phyloP scores from a whole-genome alignment of 805 yeast genomes.

The Ogataea methanolica region DNA sequence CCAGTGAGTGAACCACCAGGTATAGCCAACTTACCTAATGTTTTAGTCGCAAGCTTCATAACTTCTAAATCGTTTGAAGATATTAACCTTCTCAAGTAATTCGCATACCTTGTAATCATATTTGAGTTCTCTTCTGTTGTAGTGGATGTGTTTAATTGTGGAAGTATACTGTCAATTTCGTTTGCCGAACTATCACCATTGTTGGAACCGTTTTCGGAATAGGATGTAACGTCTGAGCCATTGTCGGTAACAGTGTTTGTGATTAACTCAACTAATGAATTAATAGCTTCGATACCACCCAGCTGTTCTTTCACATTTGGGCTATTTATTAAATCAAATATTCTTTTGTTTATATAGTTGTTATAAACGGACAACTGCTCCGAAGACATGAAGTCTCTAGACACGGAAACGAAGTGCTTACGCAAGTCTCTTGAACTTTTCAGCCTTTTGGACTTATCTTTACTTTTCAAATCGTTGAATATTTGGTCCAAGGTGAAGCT shows the following conservation, averaged over 20 bases:
- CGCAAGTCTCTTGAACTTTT: slow-evolving; percentile 69
- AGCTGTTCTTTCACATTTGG: slow-evolving; percentile 66
- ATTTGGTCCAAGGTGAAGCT: slow-evolving; percentile 50
- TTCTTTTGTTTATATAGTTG: slow-evolving; percentile 80
- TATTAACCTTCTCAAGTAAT: slow-evolving; percentile 73
- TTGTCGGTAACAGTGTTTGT: slow-evolving; percentile 44
- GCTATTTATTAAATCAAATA: slow-evolving; percentile 79
- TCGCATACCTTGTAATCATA: slow-evolving; percentile 87
- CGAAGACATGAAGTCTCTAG: slow-evolving; percentile 68
- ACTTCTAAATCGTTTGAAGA: slow-evolving; percentile 80
- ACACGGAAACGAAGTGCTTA: slow-evolving; percentile 62
- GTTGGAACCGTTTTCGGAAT: not conserved
- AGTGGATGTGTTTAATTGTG: slow-evolving; percentile 31
- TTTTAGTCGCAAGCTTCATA: slow-evolving; percentile 80
- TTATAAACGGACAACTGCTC: slow-evolving; percentile 80
- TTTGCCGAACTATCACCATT: too few relatives aligned
- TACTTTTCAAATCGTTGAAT: slow-evolving; percentile 43
- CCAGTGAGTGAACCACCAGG: slow-evolving; percentile 89
- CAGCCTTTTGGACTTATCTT: slow-evolving; percentile 37
- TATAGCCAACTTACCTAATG: slow-evolving; percentile 82
- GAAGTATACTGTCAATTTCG: slow-evolving; percentile 23
- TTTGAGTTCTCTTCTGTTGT: slow-evolving; percentile 70
- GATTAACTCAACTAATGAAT: slow-evolving; percentile 79
- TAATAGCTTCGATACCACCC: slow-evolving; percentile 91
- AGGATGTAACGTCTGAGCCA: not conserved